phyloP scores from a whole-genome alignment of 2,329 filamentous ascomycete genomes.

The Pezicula rhizophila region DNA sequence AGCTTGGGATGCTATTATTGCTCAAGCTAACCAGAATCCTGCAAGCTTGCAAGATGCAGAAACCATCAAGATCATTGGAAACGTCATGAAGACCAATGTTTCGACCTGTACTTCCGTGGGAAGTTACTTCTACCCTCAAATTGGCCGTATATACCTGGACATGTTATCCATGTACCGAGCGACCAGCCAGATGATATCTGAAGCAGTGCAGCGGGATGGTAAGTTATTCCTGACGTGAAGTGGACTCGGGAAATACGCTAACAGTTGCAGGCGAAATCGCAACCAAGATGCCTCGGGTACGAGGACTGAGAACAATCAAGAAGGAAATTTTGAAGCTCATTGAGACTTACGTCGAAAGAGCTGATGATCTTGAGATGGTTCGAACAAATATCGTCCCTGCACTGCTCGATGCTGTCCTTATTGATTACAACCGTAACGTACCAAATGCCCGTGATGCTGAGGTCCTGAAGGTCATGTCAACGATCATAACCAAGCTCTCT shows the following conservation, averaged over 20 bases:
- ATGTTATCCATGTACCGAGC: conserved; percentile 99
- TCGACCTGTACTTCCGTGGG: conserved; percentile 97
- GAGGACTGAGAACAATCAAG: conserved; percentile 94
- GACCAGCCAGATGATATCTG: conserved; percentile 92
- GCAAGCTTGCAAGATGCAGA: conserved; percentile 84
- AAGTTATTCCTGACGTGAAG: conserved; percentile 21
- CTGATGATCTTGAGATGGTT: conserved; percentile 90
- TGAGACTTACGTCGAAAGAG: conserved; percentile 96
- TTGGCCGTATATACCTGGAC: conserved; percentile 94
- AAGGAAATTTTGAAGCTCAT: conserved; percentile 99
- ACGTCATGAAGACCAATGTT: conserved; percentile 99
- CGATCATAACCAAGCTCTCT: conserved; percentile 92
- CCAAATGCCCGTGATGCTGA: conserved; percentile 93
- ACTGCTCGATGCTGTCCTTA: conserved; percentile 83
- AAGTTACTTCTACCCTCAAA: conserved; percentile 95
- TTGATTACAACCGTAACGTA: conserved; percentile 97
- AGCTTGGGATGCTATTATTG: conserved; percentile 94
- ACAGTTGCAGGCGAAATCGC: conserved; percentile 68
- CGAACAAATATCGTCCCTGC: conserved; percentile 93
- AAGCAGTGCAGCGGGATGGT: conserved; percentile 83
- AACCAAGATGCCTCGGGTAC: conserved; percentile 94
- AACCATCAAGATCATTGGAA: conserved; percentile 97
- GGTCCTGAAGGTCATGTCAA: conserved; percentile 95
- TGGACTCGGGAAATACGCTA: conserved; percentile 18
- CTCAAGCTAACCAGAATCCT: conserved; percentile 77